These are phyloP conservation scores for Chondrus crispus DNA, from an alignment of 23 red algal species.

Conservation along the genomic window DNA sequence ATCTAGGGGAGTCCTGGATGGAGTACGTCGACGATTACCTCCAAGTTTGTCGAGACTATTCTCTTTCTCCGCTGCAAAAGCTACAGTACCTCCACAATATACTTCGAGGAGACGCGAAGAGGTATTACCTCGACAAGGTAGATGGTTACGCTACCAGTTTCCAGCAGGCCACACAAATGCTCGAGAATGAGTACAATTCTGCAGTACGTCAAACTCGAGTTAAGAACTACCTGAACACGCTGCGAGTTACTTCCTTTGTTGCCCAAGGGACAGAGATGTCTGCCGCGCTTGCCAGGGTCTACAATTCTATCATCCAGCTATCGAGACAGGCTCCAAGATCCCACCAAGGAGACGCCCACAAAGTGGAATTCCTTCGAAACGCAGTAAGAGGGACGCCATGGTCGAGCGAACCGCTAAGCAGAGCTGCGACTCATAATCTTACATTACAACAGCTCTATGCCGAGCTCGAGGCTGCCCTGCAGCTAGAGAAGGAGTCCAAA, in stretches of 20 bases:
- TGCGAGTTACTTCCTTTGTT: not conserved
- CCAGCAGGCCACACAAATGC: not conserved
- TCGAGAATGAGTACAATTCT: constrained; percentile 28
- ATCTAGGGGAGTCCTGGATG: not conserved
- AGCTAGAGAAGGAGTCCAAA: not conserved
- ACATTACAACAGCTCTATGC: not conserved
- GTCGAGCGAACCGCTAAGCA: not conserved
- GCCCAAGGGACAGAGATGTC: not conserved
- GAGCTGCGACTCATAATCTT: not conserved
- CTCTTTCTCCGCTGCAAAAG: not conserved
- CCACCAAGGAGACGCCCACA: not conserved
- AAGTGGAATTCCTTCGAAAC: not conserved
- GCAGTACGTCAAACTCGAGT: not conserved
- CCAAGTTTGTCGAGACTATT: not conserved
- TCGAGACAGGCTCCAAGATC: not conserved
- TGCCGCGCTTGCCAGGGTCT: not conserved
- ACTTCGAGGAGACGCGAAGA: not conserved
- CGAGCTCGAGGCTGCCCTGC: not conserved
- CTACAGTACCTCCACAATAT: constrained; percentile 16
- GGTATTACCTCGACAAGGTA: not conserved
- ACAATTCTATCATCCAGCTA: not conserved
- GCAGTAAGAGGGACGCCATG: not conserved
- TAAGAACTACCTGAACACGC: constrained; percentile 12
- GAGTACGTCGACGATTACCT: not conserved
- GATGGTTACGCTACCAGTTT: not conserved